Conservation (phyloP, 306 rosid species). For the Gynostemma pentaphyllum region DNA sequence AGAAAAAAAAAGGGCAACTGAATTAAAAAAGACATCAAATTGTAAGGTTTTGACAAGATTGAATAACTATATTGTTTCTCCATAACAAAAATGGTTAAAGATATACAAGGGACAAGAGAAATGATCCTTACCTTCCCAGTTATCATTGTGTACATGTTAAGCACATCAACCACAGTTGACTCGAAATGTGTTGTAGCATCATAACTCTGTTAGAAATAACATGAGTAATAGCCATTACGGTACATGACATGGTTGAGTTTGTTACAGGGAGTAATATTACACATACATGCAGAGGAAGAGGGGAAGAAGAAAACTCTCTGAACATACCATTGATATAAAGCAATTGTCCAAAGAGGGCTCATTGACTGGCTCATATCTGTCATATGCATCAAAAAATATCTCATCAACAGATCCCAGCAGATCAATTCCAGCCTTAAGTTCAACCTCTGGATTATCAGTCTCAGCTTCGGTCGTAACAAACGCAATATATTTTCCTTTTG, state of each 20-base stretch:
- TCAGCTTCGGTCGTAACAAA: slow-evolving; percentile 96
- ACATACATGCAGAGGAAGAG: neutral
- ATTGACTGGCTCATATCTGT: slow-evolving; percentile 85
- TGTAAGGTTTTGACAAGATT: neutral
- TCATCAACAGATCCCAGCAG: slow-evolving; percentile 88
- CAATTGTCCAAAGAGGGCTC: slow-evolving; percentile 86
- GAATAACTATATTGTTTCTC: neutral
- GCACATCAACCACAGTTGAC: slow-evolving; percentile 80
- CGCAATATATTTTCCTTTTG: slow-evolving; percentile 87
- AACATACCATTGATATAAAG: slow-evolving; percentile 74
- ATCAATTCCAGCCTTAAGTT: slow-evolving; percentile 87
- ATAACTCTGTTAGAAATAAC: slow-evolving; percentile 57
- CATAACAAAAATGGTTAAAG: neutral
- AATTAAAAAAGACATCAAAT: neutral
- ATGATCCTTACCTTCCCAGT: slow-evolving; percentile 64
- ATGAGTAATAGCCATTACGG: neutral
- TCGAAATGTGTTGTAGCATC: slow-evolving; percentile 97
- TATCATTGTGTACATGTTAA: slow-evolving; percentile 87
- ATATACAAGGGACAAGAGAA: neutral
- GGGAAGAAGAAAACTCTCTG: neutral
- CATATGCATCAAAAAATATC: slow-evolving; percentile 76
- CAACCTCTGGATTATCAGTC: slow-evolving; percentile 73
- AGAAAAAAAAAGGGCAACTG: no score
- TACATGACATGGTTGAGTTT: neutral
- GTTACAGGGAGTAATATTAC: neutral